Evolutionary conservation across 179 eudicot genomes (phyloP).

Genomic region (Spergularia azorica): DNA sequence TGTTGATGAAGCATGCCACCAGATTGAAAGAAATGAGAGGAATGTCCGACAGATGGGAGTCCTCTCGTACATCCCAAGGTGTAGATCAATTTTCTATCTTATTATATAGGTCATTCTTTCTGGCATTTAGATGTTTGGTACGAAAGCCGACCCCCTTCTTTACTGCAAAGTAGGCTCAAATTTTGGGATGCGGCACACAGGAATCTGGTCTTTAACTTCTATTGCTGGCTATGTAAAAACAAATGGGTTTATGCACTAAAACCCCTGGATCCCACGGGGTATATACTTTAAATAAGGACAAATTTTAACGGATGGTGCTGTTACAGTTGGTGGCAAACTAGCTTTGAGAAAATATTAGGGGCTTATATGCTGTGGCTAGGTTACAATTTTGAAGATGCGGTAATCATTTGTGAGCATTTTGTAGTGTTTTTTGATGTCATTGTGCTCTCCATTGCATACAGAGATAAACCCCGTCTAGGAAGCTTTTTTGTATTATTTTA

Average conservation of each 20-base stretch:
- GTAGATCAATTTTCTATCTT: constrained; percentile 19
- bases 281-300: too few species aligned
- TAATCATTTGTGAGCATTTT: too few species aligned
- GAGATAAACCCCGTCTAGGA: background rate
- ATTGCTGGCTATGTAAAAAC: background rate
- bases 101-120: background rate
- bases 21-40: constrained; percentile 89
- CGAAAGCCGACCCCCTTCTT: too few species aligned
- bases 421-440: constrained; percentile 3
- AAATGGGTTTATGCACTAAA: background rate
- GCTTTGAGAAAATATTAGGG: too few species aligned
- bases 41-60: constrained; percentile 85
- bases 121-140: constrained; percentile 5
- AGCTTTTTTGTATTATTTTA: background rate
- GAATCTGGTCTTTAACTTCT: too few species aligned
- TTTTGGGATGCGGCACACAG: too few species aligned
- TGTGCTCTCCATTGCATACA: background rate
- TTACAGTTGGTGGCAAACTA: too few species aligned
- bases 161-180: too few species aligned
- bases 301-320: too few species aligned
- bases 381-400: too few species aligned
- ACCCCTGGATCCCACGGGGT: too few species aligned
- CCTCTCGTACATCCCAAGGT: constrained; percentile 92
- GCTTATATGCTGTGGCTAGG: too few species aligned
- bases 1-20: constrained; percentile 99